These are phyloP conservation scores for Pseudozyma flocculosa DNA, from an alignment of 1,284 basidiomycete genomes.

Conservation along the genomic window DNA sequence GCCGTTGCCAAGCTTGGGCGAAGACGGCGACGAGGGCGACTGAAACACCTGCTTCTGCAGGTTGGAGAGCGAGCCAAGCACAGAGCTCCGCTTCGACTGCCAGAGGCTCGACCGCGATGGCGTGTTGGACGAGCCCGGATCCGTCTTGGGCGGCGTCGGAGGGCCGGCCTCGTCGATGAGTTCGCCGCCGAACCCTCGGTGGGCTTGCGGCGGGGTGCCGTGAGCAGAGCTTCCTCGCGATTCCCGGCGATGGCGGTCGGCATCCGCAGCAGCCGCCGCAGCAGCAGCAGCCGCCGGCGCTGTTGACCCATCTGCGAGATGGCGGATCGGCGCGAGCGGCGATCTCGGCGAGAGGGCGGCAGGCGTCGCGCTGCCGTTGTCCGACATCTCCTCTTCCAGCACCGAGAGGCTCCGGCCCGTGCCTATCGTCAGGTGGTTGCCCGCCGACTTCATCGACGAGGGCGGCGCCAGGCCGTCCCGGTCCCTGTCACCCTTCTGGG, in stretches of 20 bases:
- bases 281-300: no score
- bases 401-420: slow-evolving; percentile 10
- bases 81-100: slow-evolving; percentile 8
- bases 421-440: background rate
- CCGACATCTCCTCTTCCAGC: slow-evolving; percentile 26
- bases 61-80: slow-evolving; percentile 13
- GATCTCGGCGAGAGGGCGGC: slow-evolving; percentile 16
- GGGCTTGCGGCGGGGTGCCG: background rate
- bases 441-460: background rate
- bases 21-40: background rate
- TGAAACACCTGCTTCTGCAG: slow-evolving; percentile 3
- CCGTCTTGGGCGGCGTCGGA: slow-evolving; percentile 12
- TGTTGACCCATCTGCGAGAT: background rate
- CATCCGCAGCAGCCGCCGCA: no score
- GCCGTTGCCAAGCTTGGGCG: background rate
- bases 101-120: background rate
- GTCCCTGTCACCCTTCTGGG: background rate
- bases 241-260: no score
- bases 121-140: background rate
- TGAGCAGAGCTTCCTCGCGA: no score
- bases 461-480: background rate
- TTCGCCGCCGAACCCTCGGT: background rate
- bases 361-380: slow-evolving; percentile 11
- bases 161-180: background rate
- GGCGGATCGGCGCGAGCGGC: slow-evolving; percentile 9